Evolutionary conservation across 768 basidiomycete species (phyloP), one percentile per base, ranked within the genome.

Genomic region (Pulveroboletus sp.): DNA sequence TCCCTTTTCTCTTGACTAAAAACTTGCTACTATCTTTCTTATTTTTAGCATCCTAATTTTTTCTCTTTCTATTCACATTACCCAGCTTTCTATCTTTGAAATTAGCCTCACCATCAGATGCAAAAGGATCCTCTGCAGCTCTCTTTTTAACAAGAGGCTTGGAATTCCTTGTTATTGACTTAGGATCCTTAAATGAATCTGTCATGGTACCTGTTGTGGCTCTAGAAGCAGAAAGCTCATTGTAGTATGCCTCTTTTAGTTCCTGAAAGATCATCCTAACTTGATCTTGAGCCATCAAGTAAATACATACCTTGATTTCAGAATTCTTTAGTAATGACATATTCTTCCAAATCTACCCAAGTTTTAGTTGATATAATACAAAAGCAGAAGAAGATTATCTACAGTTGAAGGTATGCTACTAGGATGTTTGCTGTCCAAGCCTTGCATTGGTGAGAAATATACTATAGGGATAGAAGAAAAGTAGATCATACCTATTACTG

Each of bases 341-440:
- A 57, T 79, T 82, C 69, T 83, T 87, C 85, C 86, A 88, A 28
- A 81, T 71, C 86, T 87, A 52, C 5, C 51, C 39, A 36, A 50
- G n/a, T 15, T 27, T 52, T 17, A 15, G 44, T 18, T 11, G 8
- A 39, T 49, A 30, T 50, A 17, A 26, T 8, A 43, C 31, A n/a
- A 41, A 39, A 21, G 37, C 31, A 38, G 3, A 15, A 31, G 15
- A 8, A 24, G 43, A 28, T 2, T 12, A 64, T 75, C 40, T 50
- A 85, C 86, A 52, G 86, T 87, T 21, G 86, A 83, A 36, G 75
- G 78, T 44, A 89, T 75, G 8, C 86, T 83, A 60, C 85, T 86
- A 0, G 81, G 65, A 61, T 89, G 87, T 60, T 89, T 89, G 66
- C 85, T 87, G 56, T 88, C 84, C 49, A 89, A 69, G 1, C 83